Conservation (phyloP, 257 asterid genomes). For the Solanum lycopersicoides region DNA sequence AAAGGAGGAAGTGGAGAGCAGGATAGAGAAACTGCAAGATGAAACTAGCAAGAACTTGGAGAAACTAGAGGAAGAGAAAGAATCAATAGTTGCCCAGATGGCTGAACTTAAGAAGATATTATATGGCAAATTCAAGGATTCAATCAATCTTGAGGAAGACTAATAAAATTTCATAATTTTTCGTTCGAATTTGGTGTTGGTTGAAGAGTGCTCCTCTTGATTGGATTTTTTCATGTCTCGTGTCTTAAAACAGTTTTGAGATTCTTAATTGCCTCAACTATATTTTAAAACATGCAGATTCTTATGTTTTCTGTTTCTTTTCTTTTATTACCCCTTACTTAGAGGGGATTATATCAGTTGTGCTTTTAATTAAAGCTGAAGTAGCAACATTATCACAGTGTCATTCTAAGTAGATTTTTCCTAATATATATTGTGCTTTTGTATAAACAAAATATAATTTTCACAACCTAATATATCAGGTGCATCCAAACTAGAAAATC, state of each 20-base stretch:
- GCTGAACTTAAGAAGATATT: slow-evolving; percentile 64
- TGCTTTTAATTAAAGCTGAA: neutral
- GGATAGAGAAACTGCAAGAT: slow-evolving; percentile 71
- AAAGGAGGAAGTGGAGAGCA: slow-evolving; percentile 76
- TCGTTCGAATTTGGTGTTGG: neutral
- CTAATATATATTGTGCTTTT: neutral
- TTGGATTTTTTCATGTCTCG: neutral
- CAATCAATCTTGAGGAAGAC: slow-evolving; percentile 92
- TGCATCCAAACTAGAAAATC: neutral
- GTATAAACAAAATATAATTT: no score
- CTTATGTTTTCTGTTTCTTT: neutral
- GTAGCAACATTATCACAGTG: neutral
- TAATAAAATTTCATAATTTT: slow-evolving; percentile 2
- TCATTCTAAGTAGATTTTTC: neutral
- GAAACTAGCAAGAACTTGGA: slow-evolving; percentile 55
- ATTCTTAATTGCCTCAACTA: neutral
- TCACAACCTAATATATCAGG: neutral
- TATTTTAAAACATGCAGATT: neutral
- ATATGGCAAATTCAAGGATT: slow-evolving; percentile 77
- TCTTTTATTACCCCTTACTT: neutral
- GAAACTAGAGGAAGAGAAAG: slow-evolving; percentile 75
- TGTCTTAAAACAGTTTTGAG: neutral
- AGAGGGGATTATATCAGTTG: neutral
- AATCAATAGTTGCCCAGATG: slow-evolving; percentile 58
- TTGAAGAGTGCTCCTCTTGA: neutral